Evolutionary conservation across 495 filamentous ascomycete genomes (phyloP), one percentile per base, ranked within the genome.

Genomic region (Monascus purpureus): DNA sequence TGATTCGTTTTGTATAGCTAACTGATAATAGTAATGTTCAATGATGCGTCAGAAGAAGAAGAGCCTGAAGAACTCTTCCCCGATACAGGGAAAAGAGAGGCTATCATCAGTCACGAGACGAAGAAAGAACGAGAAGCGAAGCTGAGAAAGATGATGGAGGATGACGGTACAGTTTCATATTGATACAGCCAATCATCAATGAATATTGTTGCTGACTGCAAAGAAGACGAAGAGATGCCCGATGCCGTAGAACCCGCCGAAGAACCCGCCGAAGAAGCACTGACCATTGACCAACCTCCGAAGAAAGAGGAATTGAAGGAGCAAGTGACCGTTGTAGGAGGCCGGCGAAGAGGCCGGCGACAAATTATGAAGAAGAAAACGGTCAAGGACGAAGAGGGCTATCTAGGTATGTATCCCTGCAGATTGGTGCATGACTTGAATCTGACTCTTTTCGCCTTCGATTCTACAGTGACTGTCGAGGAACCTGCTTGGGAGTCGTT

Each of bases 401-500:
- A 93, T 51, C 62, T 97, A 9, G 83, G 84, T 88, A 65, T 4
- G 28, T 15, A 31, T 13, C 15, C 17, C n/a, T 19, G 9, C 22
- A 9, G 9, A 17, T 11, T 22, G 13, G 33, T 51, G 27, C 25
- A 24, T 8, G 25, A 17, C 20, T 7, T 25, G 14, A 12, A 5
- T 17, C 26, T 34, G 24, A 26, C 17, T 17, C 8, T 24, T 28
- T 27, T 15, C 23, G 13, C 41, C 42, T 44, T 38, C 35, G 43
- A 38, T 18, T 18, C 31, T 17, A n/a, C 45, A 93, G 90, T 96
- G 12, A 96, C 90, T 8, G 79, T 77, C 41, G 80, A 88, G 45
- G 88, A 95, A 47, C 61, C 72, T 1, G 75, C 67, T 1, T 97
- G 90, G 90, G 90, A 96, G 53, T 93, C 83, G 4, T 96, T 92